Percentiles rank a stretch among this genome's conserved stretches.
Conservation (phyloP, 345 rosid genomes). For the Noccaea caerulescens region DNA sequence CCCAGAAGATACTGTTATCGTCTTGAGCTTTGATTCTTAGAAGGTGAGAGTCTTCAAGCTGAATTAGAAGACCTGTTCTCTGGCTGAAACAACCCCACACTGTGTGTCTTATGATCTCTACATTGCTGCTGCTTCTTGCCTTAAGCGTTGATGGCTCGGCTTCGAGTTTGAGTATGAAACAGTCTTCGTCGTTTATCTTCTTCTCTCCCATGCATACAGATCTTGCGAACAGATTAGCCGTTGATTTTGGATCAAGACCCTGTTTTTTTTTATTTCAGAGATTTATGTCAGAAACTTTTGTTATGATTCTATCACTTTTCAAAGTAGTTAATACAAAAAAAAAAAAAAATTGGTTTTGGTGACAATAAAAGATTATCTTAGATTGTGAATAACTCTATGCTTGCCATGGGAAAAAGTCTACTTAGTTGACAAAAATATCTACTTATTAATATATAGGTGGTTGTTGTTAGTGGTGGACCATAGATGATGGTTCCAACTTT, state of each 20-base stretch:
- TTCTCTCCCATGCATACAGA: constrained; percentile 81
- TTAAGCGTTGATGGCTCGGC: constrained; percentile 58
- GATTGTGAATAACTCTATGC: constrained; percentile 8
- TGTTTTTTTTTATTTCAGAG: constrained; percentile 32
- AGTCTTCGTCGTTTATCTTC: constrained; percentile 65
- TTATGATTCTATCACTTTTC: background rate
- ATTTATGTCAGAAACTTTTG: constrained; percentile 24
- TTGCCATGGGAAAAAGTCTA: constrained; percentile 27
- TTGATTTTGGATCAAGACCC: constrained; percentile 94
- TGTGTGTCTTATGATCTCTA: constrained; percentile 79
- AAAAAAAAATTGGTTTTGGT: constrained; percentile 5
- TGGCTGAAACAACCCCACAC: constrained; percentile 95
- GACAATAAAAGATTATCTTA: background rate
- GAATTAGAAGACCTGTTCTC: constrained; percentile 78
- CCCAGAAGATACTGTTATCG: constrained; percentile 72
- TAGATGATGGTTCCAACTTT: constrained; percentile 24
- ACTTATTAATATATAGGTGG: constrained; percentile 13
- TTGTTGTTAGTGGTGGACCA: constrained; percentile 46
- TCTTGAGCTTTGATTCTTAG: constrained; percentile 64
- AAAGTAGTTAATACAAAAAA: background rate
- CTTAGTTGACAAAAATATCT: constrained; percentile 22
- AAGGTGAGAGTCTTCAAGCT: constrained; percentile 80
- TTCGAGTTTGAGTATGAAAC: constrained; percentile 78
- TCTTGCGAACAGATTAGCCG: constrained; percentile 74
- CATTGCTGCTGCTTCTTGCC: constrained; percentile 70